Percentiles rank a stretch among this genome's conserved stretches.
Evolutionary conservation across 495 filamentous ascomycete genomes (phyloP).

Genomic region (Trichoderma asperelloides): DNA sequence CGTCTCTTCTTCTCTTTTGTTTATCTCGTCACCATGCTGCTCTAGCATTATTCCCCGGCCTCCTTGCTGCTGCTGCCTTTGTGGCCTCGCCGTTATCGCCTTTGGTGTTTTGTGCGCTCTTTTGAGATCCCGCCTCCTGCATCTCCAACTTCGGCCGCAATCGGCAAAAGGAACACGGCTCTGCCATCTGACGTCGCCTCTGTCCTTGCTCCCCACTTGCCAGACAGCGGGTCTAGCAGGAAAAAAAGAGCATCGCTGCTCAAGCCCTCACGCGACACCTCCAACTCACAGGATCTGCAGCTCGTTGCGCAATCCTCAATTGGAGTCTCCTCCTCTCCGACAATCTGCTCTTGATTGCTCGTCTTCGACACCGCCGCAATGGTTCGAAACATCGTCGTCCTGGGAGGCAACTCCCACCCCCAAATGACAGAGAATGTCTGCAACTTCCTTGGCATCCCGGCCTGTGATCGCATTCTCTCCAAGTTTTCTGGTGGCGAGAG

Average conservation of each 20-base stretch:
- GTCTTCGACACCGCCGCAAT: slow-evolving; percentile 33
- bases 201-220: not conserved
- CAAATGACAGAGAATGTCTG: slow-evolving; percentile 77
- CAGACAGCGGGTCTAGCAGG: slow-evolving; percentile 2
- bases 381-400: slow-evolving; percentile 94
- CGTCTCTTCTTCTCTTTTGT: slow-evolving; percentile 6
- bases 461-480: slow-evolving; percentile 68
- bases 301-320: not conserved
- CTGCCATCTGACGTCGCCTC: not conserved
- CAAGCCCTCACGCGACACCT: slow-evolving; percentile 4
- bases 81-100: not conserved
- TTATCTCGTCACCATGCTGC: not conserved
- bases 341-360: not conserved
- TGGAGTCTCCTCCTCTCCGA: not conserved
- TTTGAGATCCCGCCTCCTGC: not conserved
- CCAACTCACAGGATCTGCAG: not conserved
- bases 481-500: slow-evolving; percentile 95
- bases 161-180: not conserved
- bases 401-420: slow-evolving; percentile 89
- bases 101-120: not conserved
- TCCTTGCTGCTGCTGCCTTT: not conserved
- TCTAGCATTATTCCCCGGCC: not conserved
- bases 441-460: slow-evolving; percentile 74
- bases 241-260: slow-evolving; percentile 2
- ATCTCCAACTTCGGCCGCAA: slow-evolving; percentile 6